Base-by-base conservation (phyloP, 371 early-diverging fungal species). In the Sporodiniella umbellata region DNA sequence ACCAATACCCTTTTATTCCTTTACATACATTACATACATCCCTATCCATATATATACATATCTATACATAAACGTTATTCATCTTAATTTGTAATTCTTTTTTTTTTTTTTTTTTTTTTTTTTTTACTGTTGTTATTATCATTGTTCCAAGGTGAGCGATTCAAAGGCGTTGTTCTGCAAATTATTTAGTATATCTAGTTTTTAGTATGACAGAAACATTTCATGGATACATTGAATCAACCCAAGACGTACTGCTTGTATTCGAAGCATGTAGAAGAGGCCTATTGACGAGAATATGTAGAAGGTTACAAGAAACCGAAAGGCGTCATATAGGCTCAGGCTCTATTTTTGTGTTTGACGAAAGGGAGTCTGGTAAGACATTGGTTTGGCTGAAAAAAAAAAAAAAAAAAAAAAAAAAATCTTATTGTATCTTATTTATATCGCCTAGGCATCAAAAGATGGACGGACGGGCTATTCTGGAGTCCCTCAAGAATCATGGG, bases 381-480 rank as follows among this genome's bases (percentile, higher is more conserved):
- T n/a, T n/a, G n/a, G n/a, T n/a, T n/a, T n/a, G n/a, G n/a, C n/a
- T n/a, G n/a, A n/a, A n/a, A n/a, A n/a, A n/a, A n/a, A n/a, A n/a
- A n/a, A n/a, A n/a, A n/a, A n/a, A n/a, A n/a, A n/a, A n/a, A n/a
- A n/a, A n/a, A n/a, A n/a, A n/a, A n/a, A n/a, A n/a, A n/a, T n/a
- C n/a, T n/a, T n/a, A n/a, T n/a, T n/a, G n/a, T n/a, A n/a, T 33
- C 28, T 35, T 2, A 45, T 17, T 25, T 17, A 8, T 18, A 15
- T 19, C 2, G 12, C 7, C 15, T 15, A 56, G 76, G 86, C 1
- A 86, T 88, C 60, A 85, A 85, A 52, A 66, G 89, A 10, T 89
- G 89, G 89, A 89, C 89, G 3, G 89, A 88, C 51, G 86, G 87
- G 1, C 68, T 73, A 2, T 66, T 77, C 2, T 86, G 88, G 89